Conservation (phyloP, 306 rosid genomes). For the Urtica urens region DNA sequence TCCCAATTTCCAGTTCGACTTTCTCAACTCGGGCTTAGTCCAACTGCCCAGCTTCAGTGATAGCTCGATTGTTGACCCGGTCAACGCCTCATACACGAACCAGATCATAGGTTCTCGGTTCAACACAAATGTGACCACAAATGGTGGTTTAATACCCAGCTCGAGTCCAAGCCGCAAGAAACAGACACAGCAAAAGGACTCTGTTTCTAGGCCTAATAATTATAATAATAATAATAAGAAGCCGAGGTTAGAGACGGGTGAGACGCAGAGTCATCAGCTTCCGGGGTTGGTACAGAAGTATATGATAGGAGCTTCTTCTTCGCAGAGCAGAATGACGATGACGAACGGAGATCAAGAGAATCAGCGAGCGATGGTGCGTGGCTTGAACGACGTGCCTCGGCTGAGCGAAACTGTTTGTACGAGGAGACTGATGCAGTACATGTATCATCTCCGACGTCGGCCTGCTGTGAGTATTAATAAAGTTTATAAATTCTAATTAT, state of each 20-base stretch:
- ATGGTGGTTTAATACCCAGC: no score
- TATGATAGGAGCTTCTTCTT: no score
- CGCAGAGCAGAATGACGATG: background rate
- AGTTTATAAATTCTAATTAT: background rate
- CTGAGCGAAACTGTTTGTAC: slow-evolving; percentile 23
- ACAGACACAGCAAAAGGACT: slow-evolving; percentile 4
- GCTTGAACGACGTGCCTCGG: slow-evolving; percentile 3
- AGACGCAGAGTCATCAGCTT: slow-evolving; percentile 9
- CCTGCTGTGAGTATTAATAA: slow-evolving; percentile 26
- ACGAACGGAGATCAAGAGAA: slow-evolving; percentile 15
- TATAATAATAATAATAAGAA: slow-evolving; percentile 8
- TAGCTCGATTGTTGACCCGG: slow-evolving; percentile 4
- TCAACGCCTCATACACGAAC: no score
- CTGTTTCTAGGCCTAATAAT: background rate
- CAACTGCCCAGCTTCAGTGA: slow-evolving; percentile 14
- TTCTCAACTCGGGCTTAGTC: slow-evolving; percentile 4
- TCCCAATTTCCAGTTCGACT: slow-evolving; percentile 5
- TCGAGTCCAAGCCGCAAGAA: slow-evolving; percentile 6
- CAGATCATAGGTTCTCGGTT: no score
- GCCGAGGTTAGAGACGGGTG: slow-evolving; percentile 19
- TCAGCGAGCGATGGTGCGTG: slow-evolving; percentile 19
- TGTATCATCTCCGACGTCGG: slow-evolving; percentile 24
- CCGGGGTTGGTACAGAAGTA: slow-evolving; percentile 19
- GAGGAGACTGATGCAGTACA: slow-evolving; percentile 31
- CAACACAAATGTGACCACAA: no score